Percentiles rank a stretch among this genome's conserved stretches.
phyloP scores from a whole-genome alignment of 73 alveolate genomes.

The Vitrella brassicaformis region DNA sequence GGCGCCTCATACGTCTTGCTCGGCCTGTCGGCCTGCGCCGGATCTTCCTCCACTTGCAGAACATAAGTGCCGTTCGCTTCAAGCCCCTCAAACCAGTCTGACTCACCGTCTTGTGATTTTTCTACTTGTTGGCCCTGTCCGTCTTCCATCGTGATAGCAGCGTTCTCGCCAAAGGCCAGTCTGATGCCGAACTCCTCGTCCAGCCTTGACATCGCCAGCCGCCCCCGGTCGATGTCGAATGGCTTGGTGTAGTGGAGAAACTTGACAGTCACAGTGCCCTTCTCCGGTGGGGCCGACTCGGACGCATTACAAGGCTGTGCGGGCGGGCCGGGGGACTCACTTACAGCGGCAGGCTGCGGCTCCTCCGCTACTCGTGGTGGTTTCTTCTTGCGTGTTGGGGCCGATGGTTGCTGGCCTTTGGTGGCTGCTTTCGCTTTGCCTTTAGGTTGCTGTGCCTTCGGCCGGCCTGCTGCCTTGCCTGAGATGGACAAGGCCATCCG shows the following conservation, averaged over 20 bases:
- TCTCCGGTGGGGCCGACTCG: background rate
- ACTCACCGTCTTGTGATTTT: background rate
- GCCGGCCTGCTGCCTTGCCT: background rate
- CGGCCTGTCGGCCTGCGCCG: conserved; percentile 15
- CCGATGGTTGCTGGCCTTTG: no score
- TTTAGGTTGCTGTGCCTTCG: background rate
- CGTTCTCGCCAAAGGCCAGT: background rate
- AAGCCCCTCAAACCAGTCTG: background rate
- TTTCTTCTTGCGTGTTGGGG: no score
- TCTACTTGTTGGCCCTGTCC: no score
- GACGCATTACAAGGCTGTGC: background rate
- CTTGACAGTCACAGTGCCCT: background rate
- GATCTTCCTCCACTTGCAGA: conserved; percentile 32
- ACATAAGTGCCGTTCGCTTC: background rate
- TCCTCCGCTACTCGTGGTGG: no score
- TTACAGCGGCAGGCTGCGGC: no score
- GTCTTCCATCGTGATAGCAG: no score
- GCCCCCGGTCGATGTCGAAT: background rate
- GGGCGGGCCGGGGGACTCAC: background rate
- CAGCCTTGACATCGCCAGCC: background rate
- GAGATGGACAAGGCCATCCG: no score
- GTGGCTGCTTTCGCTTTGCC: no score
- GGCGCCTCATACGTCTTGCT: conserved; percentile 18
- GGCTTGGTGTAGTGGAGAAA: background rate
- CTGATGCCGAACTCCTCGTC: background rate